Base-by-base conservation (phyloP, 306 rosid genomes). In the Rosa chinensis region DNA sequence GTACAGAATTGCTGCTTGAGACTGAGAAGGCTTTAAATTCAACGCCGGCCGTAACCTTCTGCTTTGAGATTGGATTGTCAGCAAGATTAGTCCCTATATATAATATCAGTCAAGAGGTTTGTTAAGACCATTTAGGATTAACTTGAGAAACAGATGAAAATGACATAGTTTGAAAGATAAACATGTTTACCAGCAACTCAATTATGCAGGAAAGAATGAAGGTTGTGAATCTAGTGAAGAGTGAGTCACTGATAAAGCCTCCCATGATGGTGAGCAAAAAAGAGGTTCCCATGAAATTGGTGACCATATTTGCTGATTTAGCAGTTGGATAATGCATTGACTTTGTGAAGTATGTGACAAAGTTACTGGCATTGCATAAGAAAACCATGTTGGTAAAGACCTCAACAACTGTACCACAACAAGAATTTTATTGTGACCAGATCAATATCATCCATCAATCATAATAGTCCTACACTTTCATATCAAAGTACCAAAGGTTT, bases 251-350 rank as follows among this genome's bases (percentile, higher is more conserved):
- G n/a, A 87, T 21, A 23, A 84, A 84, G 16, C 88, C 90, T 16
- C 88, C 86, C 50, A 82, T 16, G 13, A 87, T 80, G 55, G 81
- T 75, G 55, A 87, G 83, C 72, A 84, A 5, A 56, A 28, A 80
- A 25, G 88, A 59, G 14, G 81, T 77, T 59, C 88, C 88, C 70
- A 84, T 56, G 66, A 82, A 87, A 70, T 84, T 85, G 47, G 87
- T 82, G n/a, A 87, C 85, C 86, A 77, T 81, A 68, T 75, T 87
- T 70, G 88, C 78, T 70, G 90, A 72, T 76, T 70, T 32, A 28
- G 86, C 75, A 9, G 79, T 70, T 2, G 85, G 67, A 47, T 84
- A 84, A 80, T 87, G 88, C 87, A 85, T 80, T 16, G 82, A 85
- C 64, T 66, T 77, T 23, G 47, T 8, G 56, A 82, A 82, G 35